Conservation (phyloP, 2,329 filamentous ascomycete genomes). For the Fusarium fracticaudum region DNA sequence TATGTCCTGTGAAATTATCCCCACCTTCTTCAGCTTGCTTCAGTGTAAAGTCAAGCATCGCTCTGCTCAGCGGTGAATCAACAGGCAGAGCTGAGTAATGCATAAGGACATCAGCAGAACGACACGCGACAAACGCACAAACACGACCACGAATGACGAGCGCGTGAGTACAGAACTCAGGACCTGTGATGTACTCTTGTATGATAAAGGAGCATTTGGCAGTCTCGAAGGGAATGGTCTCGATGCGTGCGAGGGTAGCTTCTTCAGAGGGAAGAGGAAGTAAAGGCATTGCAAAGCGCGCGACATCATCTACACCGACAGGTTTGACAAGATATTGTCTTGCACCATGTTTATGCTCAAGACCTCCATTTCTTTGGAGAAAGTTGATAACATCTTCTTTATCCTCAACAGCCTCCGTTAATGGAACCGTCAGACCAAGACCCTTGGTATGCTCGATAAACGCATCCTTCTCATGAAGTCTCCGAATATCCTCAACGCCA, state of each 20-base stretch:
- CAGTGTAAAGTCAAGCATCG: constrained; percentile 73
- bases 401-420: constrained; percentile 63
- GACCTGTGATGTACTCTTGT: constrained; percentile 70
- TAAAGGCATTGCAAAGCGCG: constrained; percentile 70
- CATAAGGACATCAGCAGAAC: constrained; percentile 70
- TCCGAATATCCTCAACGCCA: constrained; percentile 62
- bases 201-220: constrained; percentile 56
- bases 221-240: constrained; percentile 53
- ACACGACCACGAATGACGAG: constrained; percentile 73
- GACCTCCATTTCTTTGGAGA: constrained; percentile 50
- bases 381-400: constrained; percentile 62
- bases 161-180: constrained; percentile 77
- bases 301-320: constrained; percentile 68
- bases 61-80: constrained; percentile 61
- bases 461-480: constrained; percentile 70
- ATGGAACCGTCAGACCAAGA: constrained; percentile 63
- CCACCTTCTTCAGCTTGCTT: constrained; percentile 63
- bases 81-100: constrained; percentile 70
- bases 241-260: constrained; percentile 66
- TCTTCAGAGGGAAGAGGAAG: constrained; percentile 64
- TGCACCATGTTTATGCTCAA: constrained; percentile 40
- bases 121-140: constrained; percentile 73
- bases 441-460: constrained; percentile 69
- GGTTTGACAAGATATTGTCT: constrained; percentile 72
- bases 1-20: constrained; percentile 70